phyloP scores from a whole-genome alignment of 179 eudicot genomes.

The Beta corolliflora region DNA sequence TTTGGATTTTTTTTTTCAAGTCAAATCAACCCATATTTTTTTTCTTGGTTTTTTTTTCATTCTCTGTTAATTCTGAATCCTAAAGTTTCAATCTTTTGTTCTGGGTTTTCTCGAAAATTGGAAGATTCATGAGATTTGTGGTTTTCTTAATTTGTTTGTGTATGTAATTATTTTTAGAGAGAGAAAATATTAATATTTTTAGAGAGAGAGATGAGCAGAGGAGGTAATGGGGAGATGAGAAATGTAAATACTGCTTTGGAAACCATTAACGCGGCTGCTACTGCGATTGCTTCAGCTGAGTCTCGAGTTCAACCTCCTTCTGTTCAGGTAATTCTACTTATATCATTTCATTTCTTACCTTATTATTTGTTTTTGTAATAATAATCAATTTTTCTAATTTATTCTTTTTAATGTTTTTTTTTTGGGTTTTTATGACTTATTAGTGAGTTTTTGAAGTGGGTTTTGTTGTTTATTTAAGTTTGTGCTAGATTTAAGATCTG shows the following conservation, averaged over 20 bases:
- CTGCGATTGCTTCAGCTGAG: constrained; percentile 80
- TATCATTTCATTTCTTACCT: not conserved
- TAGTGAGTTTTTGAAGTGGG: constrained; percentile 21
- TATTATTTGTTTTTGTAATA: not conserved
- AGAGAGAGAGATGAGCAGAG: constrained; percentile 37
- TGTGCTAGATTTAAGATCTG: constrained; percentile 30
- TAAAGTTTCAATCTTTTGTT: constrained; percentile 23
- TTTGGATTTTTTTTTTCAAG: not conserved
- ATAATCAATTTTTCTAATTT: constrained; percentile 1
- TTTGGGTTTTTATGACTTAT: not conserved
- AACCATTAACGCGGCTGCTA: constrained; percentile 90
- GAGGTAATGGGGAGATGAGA: constrained; percentile 55
- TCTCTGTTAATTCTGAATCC: constrained; percentile 13
- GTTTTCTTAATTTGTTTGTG: constrained; percentile 7
- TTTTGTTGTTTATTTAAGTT: constrained; percentile 15
- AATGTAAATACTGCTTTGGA: constrained; percentile 60
- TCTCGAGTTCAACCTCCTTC: constrained; percentile 60
- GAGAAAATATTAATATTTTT: not conserved
- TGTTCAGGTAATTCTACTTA: constrained; percentile 50
- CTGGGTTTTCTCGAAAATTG: constrained; percentile 18
- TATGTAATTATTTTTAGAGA: constrained; percentile 18
- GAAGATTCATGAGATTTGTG: constrained; percentile 3
- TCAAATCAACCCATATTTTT: constrained; percentile 1
- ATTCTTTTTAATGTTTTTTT: not conserved
- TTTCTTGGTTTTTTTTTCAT: not conserved